Conservation (phyloP, 306 rosid genomes). For the Clitoria ternatea region DNA sequence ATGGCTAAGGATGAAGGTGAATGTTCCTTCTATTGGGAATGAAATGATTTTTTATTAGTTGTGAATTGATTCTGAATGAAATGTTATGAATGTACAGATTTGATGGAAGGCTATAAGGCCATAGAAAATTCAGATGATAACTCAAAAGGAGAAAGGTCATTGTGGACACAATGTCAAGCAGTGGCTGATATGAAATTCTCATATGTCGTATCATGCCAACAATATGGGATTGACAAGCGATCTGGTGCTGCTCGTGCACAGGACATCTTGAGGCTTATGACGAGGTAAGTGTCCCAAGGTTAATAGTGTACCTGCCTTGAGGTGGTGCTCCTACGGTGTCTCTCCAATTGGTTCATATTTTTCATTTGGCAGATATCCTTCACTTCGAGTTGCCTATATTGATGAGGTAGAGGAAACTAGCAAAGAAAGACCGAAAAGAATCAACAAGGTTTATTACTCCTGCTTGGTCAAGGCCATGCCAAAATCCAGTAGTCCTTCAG, state of each 20-base stretch:
- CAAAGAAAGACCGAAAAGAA: constrained; percentile 71
- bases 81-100: constrained; percentile 48
- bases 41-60: background rate
- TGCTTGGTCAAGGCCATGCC: constrained; percentile 94
- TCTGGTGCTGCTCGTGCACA: constrained; percentile 82
- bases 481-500: constrained; percentile 69
- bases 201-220: constrained; percentile 96
- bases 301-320: background rate
- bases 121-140: constrained; percentile 79
- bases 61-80: background rate
- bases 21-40: background rate
- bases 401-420: constrained; percentile 95
- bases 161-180: constrained; percentile 93
- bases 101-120: constrained; percentile 97
- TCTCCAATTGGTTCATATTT: constrained; percentile 10
- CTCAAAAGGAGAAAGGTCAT: constrained; percentile 74
- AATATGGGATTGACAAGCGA: constrained; percentile 88
- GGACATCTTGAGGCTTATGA: constrained; percentile 89
- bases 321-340: background rate
- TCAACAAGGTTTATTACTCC: constrained; percentile 82
- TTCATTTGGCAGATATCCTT: constrained; percentile 68
- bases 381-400: constrained; percentile 91
- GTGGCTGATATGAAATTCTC: constrained; percentile 96
- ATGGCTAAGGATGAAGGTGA: constrained; percentile 93
- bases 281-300: constrained; percentile 47